These are phyloP conservation scores for Nyssa sinensis DNA, from an alignment of 148 eudicot species.

Conservation along the genomic window DNA sequence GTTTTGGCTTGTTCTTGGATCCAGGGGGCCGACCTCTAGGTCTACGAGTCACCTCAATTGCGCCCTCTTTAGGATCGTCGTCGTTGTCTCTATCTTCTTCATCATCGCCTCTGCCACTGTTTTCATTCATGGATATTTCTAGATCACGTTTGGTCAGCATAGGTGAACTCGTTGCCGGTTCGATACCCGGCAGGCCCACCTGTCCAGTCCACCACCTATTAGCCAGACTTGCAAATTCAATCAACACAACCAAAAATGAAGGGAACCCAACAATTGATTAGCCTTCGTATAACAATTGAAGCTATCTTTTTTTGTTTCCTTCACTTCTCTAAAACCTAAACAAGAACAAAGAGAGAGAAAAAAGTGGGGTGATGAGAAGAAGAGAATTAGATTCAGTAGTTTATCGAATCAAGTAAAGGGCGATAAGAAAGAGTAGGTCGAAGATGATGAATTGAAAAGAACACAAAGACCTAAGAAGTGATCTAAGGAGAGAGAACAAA, in stretches of 20 bases:
- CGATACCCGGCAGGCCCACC: slow-evolving; percentile 33
- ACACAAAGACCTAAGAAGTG: background rate
- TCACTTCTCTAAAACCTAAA: background rate
- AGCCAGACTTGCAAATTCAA: slow-evolving; percentile 37
- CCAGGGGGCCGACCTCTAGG: slow-evolving; percentile 69
- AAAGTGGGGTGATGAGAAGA: background rate
- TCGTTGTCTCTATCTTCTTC: slow-evolving; percentile 27
- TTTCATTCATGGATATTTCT: slow-evolving; percentile 15
- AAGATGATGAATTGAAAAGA: background rate
- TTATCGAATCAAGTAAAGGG: slow-evolving; percentile 11
- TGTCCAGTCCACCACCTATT: slow-evolving; percentile 61
- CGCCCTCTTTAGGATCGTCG: slow-evolving; percentile 42
- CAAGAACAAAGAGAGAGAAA: background rate
- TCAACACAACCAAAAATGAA: background rate
- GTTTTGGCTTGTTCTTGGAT: slow-evolving; percentile 57
- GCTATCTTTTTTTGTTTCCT: background rate
- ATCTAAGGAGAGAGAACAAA: slow-evolving; percentile 17
- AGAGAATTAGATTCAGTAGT: slow-evolving; percentile 18
- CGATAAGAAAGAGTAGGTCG: background rate
- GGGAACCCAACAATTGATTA: background rate
- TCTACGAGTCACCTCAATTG: slow-evolving; percentile 39
- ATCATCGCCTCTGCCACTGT: slow-evolving; percentile 15
- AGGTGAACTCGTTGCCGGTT: slow-evolving; percentile 8
- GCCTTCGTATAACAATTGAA: background rate
- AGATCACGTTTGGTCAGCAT: slow-evolving; percentile 15